Conservation (phyloP, 1,284 basidiomycete species). For the Apiotrichum montevideense region DNA sequence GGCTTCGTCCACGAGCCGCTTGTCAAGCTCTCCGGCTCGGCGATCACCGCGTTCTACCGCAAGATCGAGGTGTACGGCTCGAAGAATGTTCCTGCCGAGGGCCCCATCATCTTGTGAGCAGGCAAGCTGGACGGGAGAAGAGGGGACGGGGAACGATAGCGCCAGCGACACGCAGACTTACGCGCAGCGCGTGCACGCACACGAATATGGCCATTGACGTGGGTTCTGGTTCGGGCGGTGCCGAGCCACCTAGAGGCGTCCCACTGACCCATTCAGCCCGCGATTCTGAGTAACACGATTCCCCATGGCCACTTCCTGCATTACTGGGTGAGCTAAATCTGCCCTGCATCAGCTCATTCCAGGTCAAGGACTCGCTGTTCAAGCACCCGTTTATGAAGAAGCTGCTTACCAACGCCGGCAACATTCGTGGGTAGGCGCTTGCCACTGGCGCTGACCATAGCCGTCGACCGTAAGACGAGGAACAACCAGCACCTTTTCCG, state of each 20-base stretch:
- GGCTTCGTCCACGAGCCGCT: slow-evolving; percentile 59
- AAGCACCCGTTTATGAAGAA: slow-evolving; percentile 64
- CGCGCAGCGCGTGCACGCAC: slow-evolving; percentile 68
- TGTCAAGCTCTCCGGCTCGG: slow-evolving; percentile 62
- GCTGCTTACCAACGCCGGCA: slow-evolving; percentile 80
- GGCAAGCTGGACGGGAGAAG: too few species aligned
- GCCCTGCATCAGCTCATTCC: background rate
- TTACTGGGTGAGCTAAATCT: slow-evolving; percentile 73
- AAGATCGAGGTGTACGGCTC: slow-evolving; percentile 74
- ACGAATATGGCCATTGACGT: slow-evolving; percentile 94
- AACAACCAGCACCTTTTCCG: slow-evolving; percentile 83
- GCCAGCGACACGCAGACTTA: background rate
- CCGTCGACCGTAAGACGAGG: slow-evolving; percentile 86
- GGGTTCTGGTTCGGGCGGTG: slow-evolving; percentile 37
- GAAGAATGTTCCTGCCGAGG: slow-evolving; percentile 75
- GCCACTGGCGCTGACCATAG: slow-evolving; percentile 38
- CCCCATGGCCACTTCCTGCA: slow-evolving; percentile 55
- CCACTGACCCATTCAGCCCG: slow-evolving; percentile 28
- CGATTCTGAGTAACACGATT: slow-evolving; percentile 40
- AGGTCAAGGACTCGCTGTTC: slow-evolving; percentile 59
- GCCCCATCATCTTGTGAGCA: slow-evolving; percentile 78
- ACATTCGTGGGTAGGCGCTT: slow-evolving; percentile 54
- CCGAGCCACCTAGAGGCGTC: background rate
- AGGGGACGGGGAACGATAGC: too few species aligned
- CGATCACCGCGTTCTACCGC: slow-evolving; percentile 76